phyloP scores from a whole-genome alignment of 768 basidiomycete species.

The Leccinum incarnatum region DNA sequence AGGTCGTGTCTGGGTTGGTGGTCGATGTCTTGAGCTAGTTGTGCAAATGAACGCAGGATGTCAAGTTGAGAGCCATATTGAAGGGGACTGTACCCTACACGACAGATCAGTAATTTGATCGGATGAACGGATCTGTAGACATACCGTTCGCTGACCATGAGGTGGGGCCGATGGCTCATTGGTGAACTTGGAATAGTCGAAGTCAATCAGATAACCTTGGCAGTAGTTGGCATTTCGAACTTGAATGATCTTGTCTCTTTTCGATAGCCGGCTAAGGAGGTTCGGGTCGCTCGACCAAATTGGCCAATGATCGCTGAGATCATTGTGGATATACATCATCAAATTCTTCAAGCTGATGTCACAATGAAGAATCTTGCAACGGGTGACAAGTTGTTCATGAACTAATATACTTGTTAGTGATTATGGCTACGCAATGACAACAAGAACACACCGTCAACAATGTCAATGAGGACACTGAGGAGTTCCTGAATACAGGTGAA shows the following conservation, averaged over 20 bases:
- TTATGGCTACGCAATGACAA: background rate
- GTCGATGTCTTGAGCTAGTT: no score
- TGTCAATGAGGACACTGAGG: background rate
- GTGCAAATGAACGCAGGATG: no score
- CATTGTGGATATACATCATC: background rate
- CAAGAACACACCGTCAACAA: background rate
- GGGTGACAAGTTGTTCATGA: background rate
- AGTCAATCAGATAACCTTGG: slow-evolving; percentile 3
- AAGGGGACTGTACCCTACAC: no score
- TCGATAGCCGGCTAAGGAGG: background rate
- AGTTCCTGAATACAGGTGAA: background rate
- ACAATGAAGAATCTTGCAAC: background rate
- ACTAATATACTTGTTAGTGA: background rate
- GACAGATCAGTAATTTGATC: no score
- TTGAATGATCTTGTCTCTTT: background rate
- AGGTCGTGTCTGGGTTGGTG: background rate
- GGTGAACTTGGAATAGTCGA: background rate
- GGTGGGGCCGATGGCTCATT: background rate
- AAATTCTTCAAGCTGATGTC: background rate
- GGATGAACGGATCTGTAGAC: background rate
- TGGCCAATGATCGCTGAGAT: background rate
- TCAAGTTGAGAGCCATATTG: no score
- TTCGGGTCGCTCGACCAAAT: background rate
- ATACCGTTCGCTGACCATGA: background rate
- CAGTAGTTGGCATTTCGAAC: background rate